Evolutionary conservation across 352 stramenopile species (phyloP).

Genomic region (Pythium grandisporangium): DNA sequence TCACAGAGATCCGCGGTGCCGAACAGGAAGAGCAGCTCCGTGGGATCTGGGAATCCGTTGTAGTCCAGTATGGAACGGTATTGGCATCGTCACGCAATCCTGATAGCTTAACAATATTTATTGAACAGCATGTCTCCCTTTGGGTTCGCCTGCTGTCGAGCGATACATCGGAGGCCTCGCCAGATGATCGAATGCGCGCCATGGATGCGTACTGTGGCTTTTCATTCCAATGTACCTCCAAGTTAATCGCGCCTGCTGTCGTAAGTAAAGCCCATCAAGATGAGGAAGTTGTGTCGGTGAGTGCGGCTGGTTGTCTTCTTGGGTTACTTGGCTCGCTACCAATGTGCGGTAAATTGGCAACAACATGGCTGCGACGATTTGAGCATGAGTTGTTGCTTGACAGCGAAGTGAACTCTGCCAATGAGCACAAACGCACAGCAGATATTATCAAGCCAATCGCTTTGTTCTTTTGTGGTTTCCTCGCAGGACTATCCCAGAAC

Average conservation of each 20-base stretch:
- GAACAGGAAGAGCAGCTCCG: neutral
- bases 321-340: conserved; percentile 5
- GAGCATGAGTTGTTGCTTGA: neutral
- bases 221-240: neutral
- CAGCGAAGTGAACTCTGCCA: no score
- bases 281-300: neutral
- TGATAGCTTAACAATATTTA: no score
- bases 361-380: neutral
- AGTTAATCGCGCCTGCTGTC: neutral
- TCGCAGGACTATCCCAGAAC: conserved; percentile 4
- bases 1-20: neutral
- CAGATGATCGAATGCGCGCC: conserved; percentile 1
- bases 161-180: neutral
- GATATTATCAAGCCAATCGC: no score
- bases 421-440: no score
- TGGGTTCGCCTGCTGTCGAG: conserved; percentile 7
- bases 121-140: conserved; percentile 1
- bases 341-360: conserved; percentile 2
- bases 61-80: no score
- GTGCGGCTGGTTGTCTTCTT: neutral
- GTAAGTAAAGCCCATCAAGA: no score
- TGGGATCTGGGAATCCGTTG: neutral
- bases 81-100: no score
- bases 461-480: conserved; percentile 4
- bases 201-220: conserved; percentile 9